Conservation (phyloP, 73 alveolate species). For the Paramecium bursaria region DNA sequence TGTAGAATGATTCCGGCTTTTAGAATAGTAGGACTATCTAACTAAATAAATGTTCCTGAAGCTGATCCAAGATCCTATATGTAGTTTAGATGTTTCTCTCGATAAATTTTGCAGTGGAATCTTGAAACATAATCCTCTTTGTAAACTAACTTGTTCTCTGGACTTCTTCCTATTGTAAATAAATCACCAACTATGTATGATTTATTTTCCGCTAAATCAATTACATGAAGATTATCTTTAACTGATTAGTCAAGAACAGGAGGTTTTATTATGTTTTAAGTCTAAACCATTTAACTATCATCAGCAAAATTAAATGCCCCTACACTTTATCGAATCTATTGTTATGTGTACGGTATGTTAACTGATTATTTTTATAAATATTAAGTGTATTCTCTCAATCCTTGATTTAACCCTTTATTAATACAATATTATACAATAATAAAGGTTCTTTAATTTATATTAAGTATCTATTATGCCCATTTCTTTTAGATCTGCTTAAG, state of each 20-base stretch:
- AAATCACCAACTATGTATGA: background rate
- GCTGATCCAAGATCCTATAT: constrained; percentile 37
- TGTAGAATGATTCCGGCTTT: constrained; percentile 10
- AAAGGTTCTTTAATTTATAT: constrained; percentile 13
- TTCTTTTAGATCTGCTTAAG: constrained; percentile 14
- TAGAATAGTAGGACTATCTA: background rate
- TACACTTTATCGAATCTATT: too few relatives aligned
- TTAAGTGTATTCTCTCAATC: constrained; percentile 39
- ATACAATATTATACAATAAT: constrained; percentile 2
- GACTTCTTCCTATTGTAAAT: constrained; percentile 28
- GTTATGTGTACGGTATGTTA: too few relatives aligned
- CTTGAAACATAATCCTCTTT: constrained; percentile 10
- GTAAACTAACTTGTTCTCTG: background rate
- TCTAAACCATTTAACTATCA: background rate
- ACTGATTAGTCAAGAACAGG: background rate
- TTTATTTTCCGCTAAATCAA: background rate
- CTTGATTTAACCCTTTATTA: constrained; percentile 13
- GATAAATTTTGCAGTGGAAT: constrained; percentile 5
- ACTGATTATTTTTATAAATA: constrained; percentile 1
- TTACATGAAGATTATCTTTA: too few relatives aligned
- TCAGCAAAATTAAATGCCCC: background rate
- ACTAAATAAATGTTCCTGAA: constrained; percentile 6
- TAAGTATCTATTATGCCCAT: constrained; percentile 27
- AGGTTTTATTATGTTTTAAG: background rate
- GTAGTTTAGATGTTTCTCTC: background rate